phyloP scores from a whole-genome alignment of 805 yeast genomes.

The Hanseniaspora valbyensis region DNA sequence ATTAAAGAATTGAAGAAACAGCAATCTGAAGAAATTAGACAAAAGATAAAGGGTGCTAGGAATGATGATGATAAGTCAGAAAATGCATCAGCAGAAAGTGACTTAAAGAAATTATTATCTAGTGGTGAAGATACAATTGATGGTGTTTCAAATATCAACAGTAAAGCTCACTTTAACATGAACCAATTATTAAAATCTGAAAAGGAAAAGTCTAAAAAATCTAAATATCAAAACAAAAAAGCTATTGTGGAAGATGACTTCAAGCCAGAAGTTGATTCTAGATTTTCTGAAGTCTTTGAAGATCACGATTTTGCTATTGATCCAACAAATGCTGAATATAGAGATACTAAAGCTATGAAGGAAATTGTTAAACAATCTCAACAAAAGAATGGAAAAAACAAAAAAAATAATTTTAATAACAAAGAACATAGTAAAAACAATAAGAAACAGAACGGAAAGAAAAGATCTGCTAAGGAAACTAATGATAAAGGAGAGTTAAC shows the following conservation, averaged over 20 bases:
- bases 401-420: slow-evolving; percentile 18
- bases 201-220: slow-evolving; percentile 45
- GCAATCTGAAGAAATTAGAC: slow-evolving; percentile 41
- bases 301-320: slow-evolving; percentile 89
- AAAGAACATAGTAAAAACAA: slow-evolving; percentile 20
- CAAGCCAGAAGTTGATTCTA: slow-evolving; percentile 69
- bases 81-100: slow-evolving; percentile 57
- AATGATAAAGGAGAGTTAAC: slow-evolving; percentile 18
- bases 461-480: slow-evolving; percentile 11
- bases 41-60: slow-evolving; percentile 31
- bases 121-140: slow-evolving; percentile 40
- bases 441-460: slow-evolving; percentile 18
- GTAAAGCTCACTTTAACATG: slow-evolving; percentile 62
- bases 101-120: slow-evolving; percentile 38
- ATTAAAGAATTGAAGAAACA: slow-evolving; percentile 47
- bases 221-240: slow-evolving; percentile 36
- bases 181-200: slow-evolving; percentile 67
- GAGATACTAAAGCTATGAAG: slow-evolving; percentile 78
- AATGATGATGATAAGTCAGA: slow-evolving; percentile 28
- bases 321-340: slow-evolving; percentile 83
- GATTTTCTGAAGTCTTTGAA: slow-evolving; percentile 75
- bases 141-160: slow-evolving; percentile 28
- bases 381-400: slow-evolving; percentile 34
- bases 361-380: slow-evolving; percentile 66
- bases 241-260: slow-evolving; percentile 47